Conservation (phyloP, 1,284 basidiomycete genomes). For the Boletus sp. region DNA sequence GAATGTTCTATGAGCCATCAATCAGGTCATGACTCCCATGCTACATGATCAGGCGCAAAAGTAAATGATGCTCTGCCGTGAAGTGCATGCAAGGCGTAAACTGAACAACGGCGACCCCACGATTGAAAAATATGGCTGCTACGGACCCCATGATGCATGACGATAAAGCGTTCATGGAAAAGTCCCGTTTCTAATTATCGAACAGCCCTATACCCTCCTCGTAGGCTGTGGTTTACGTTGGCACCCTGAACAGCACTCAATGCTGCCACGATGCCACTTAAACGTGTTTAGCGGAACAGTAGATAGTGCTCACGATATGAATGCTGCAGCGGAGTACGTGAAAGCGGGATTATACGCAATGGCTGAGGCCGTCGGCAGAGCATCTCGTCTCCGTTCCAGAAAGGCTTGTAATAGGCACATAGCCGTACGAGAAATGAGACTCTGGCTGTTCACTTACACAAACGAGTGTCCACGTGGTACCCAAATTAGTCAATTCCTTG, state of each 20-base stretch:
- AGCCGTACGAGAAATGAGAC: slow-evolving; percentile 14
- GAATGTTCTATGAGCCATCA: slow-evolving; percentile 17
- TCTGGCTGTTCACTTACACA: background rate
- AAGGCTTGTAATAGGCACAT: slow-evolving; percentile 9
- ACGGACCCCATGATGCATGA: slow-evolving; percentile 14
- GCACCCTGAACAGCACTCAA: slow-evolving; percentile 27
- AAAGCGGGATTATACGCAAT: slow-evolving; percentile 25
- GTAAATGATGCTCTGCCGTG: slow-evolving; percentile 21
- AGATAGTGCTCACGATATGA: slow-evolving; percentile 27
- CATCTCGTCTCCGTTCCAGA: slow-evolving; percentile 23
- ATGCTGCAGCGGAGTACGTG: slow-evolving; percentile 25
- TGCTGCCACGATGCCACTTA: slow-evolving; percentile 20
- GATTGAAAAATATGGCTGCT: slow-evolving; percentile 14
- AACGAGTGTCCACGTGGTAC: slow-evolving; percentile 20
- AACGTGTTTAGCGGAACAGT: slow-evolving; percentile 23
- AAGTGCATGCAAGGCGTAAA: slow-evolving; percentile 20
- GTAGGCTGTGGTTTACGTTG: slow-evolving; percentile 32
- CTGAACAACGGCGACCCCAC: slow-evolving; percentile 9
- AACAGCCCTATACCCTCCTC: slow-evolving; percentile 23
- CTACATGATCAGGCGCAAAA: slow-evolving; percentile 18
- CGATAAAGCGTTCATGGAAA: slow-evolving; percentile 13
- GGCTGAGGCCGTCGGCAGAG: slow-evolving; percentile 24
- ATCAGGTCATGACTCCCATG: slow-evolving; percentile 25
- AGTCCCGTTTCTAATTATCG: slow-evolving; percentile 19
- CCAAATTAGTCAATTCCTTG: slow-evolving; percentile 8